A percentile compares a stretch with the other conserved stretches of the same genome.
These are phyloP conservation scores for Talaromyces proteolyticus DNA, from an alignment of 495 filamentous ascomycete genomes.

Conservation along the genomic window DNA sequence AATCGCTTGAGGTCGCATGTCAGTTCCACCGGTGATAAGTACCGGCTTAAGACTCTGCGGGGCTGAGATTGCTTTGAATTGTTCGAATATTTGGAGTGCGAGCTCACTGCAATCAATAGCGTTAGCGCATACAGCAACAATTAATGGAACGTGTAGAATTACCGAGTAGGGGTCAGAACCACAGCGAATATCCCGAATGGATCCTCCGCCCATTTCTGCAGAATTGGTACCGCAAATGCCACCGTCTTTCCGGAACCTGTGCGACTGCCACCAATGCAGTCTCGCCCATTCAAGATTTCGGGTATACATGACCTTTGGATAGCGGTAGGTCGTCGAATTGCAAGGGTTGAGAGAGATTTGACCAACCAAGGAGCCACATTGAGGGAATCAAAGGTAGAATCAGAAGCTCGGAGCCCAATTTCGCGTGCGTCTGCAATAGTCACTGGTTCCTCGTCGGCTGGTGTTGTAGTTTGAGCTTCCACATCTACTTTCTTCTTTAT, in stretches of 20 bases:
- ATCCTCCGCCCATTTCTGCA: constrained; percentile 90
- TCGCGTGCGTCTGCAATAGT: constrained; percentile 38
- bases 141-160: constrained; percentile 7
- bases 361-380: constrained; percentile 83
- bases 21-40: constrained; percentile 83
- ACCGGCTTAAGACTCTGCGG: constrained; percentile 78
- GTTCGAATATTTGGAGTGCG: constrained; percentile 92
- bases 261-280: constrained; percentile 89
- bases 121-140: not conserved
- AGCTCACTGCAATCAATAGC: constrained; percentile 56
- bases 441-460: constrained; percentile 23
- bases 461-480: constrained; percentile 2
- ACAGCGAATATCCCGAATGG: constrained; percentile 86
- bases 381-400: constrained; percentile 67
- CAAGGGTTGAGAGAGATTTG: constrained; percentile 77
- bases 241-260: constrained; percentile 99
- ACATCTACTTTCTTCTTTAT: constrained; percentile 37
- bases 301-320: constrained; percentile 93
- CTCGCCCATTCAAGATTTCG: constrained; percentile 78
- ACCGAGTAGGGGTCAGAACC: constrained; percentile 85
- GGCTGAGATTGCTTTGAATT: constrained; percentile 84
- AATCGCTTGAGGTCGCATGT: constrained; percentile 88
- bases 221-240: constrained; percentile 87
- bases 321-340: constrained; percentile 80
- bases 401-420: constrained; percentile 30